Conservation (phyloP, 306 rosid species). For the Canavalia gladiata region DNA sequence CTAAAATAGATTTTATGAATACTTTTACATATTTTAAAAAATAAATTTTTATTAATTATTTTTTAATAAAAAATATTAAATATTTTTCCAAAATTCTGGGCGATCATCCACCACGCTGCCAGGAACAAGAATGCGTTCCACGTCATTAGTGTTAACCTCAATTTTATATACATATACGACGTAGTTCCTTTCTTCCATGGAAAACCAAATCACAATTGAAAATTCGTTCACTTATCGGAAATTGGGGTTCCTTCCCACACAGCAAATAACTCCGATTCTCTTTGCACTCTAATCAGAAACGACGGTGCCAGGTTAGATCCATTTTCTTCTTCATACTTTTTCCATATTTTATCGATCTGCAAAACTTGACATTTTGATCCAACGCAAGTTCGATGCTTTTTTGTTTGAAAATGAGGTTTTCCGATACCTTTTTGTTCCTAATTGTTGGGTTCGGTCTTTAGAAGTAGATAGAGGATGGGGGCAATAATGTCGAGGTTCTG, state of each 20-base stretch:
- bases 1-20: too few relatives aligned
- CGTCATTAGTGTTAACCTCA: slow-evolving; percentile 12
- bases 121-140: slow-evolving; percentile 25
- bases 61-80: too few relatives aligned
- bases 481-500: slow-evolving; percentile 80
- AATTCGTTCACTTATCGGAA: not conserved
- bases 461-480: slow-evolving; percentile 63
- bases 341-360: slow-evolving; percentile 47
- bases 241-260: slow-evolving; percentile 19
- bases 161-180: not conserved
- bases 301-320: slow-evolving; percentile 51
- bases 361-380: slow-evolving; percentile 36
- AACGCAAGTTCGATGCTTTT: slow-evolving; percentile 7
- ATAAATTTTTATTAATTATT: too few relatives aligned
- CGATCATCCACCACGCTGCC: slow-evolving; percentile 3
- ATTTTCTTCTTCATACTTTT: slow-evolving; percentile 5
- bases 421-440: slow-evolving; percentile 15
- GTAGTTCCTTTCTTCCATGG: slow-evolving; percentile 2
- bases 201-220: slow-evolving; percentile 24
- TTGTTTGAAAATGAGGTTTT: slow-evolving; percentile 22
- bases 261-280: slow-evolving; percentile 31
- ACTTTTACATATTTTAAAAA: too few relatives aligned
- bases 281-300: slow-evolving; percentile 11
- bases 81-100: not conserved
- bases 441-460: slow-evolving; percentile 31